Conservation (phyloP, 805 yeast genomes). For the Dipodascus geniculatus region DNA sequence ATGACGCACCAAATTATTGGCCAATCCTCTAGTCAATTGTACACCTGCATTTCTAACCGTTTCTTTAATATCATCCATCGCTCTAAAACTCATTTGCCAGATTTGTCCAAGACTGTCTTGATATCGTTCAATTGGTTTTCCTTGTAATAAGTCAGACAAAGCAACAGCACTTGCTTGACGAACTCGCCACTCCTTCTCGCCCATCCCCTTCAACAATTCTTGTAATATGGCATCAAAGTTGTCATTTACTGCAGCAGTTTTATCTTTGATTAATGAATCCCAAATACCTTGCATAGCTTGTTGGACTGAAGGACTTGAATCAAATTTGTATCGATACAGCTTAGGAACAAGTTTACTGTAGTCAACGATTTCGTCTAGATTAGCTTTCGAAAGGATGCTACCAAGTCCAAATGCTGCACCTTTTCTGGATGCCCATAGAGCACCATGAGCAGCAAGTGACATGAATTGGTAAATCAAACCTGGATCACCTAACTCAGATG, state of each 20-base stretch:
- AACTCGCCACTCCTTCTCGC: conserved; percentile 82
- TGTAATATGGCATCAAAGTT: conserved; percentile 48
- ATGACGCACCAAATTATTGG: conserved; percentile 47
- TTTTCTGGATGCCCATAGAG: conserved; percentile 84
- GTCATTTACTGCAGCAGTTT: conserved; percentile 38
- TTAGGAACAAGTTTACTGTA: conserved; percentile 67
- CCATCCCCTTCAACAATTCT: conserved; percentile 59
- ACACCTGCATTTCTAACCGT: conserved; percentile 78
- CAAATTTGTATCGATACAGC: conserved; percentile 72
- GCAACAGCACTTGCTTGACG: conserved; percentile 80
- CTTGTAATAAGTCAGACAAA: conserved; percentile 53
- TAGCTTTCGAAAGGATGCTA: conserved; percentile 66
- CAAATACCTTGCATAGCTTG: conserved; percentile 83
- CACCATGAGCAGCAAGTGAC: conserved; percentile 80
- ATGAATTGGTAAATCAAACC: conserved; percentile 86
- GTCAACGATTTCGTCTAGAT: conserved; percentile 48
- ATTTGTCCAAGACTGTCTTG: conserved; percentile 34
- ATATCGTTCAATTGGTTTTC: conserved; percentile 43
- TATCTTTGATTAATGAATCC: conserved; percentile 52
- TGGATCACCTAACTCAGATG: conserved; percentile 94
- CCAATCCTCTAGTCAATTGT: conserved; percentile 52
- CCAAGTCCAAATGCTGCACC: conserved; percentile 94
- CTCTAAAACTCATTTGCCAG: conserved; percentile 82
- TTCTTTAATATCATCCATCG: conserved; percentile 88
- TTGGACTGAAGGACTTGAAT: conserved; percentile 66